Evolutionary conservation across 768 basidiomycete genomes (phyloP), one percentile per base, ranked within the genome.

Genomic region (Tulasnella sp.): DNA sequence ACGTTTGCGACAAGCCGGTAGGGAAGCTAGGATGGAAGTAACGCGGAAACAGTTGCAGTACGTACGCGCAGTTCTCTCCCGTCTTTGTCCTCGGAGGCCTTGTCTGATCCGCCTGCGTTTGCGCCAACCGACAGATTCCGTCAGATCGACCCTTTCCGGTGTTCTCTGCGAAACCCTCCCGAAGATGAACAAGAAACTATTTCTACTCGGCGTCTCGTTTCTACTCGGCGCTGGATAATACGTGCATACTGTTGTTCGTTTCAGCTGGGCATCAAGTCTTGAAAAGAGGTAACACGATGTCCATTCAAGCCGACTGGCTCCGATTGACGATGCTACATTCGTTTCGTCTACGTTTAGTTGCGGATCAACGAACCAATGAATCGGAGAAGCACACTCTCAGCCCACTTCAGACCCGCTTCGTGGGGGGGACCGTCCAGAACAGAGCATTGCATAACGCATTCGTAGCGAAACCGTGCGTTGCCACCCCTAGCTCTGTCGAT

Each of bases 201-300:
- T 75, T 75, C 74, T 75, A 41, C 64, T 69, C 64, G n/a, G 12
- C 64, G 14, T 69, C 64, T 20, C 44, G 40, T 28, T 75, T 41
- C 40, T 7, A 75, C 74, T n/a, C n/a, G 74, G n/a, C 74, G 14
- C 3, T 75, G 14, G 64, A 69, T 34, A 69, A 69, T 20, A 31
- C 74, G 41, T 24, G 41, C 20, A 41, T 75, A 28, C 20, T 31
- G 14, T 14, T 48, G 22, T 9, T 41, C 0, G 74, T 31, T 12
- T 41, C 74, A 2, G 41, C n/a, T n/a, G 24, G 20, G 41, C 41
- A 22, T 12, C 74, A 44, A 20, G 46, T 16, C 22, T 40, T 48
- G 28, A 75, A 44, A 37, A 34, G 28, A n/a, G 73, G 44, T 22
- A 60, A 4, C 7, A 9, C 58, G 58, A 60, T 37, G 22, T 44